Percentiles rank a stretch among this genome's conserved stretches.
These are phyloP conservation scores for Phaeosphaeria sp. DNA, from an alignment of 2,329 filamentous ascomycete species.

Conservation along the genomic window DNA sequence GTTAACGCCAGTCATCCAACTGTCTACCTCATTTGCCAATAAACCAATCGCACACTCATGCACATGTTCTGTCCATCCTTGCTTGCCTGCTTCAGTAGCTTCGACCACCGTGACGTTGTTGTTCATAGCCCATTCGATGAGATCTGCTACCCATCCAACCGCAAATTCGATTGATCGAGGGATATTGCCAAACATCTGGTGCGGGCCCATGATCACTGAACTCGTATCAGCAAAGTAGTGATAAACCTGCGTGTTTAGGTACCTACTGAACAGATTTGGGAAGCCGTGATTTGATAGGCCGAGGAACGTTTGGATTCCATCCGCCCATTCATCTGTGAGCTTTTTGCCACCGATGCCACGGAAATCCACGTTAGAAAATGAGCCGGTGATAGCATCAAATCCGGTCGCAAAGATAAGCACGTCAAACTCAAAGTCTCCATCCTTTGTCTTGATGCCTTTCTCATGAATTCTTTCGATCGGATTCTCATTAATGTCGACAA, in stretches of 20 bases:
- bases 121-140: slow-evolving; percentile 44
- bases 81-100: slow-evolving; percentile 50
- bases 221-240: slow-evolving; percentile 8
- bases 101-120: slow-evolving; percentile 47
- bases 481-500: slow-evolving; percentile 48
- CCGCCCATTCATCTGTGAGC: slow-evolving; percentile 22
- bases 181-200: slow-evolving; percentile 55
- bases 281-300: slow-evolving; percentile 34
- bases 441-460: slow-evolving; percentile 48
- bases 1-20: slow-evolving; percentile 64
- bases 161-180: slow-evolving; percentile 53
- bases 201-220: slow-evolving; percentile 53
- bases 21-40: slow-evolving; percentile 57
- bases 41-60: slow-evolving; percentile 53
- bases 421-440: slow-evolving; percentile 48
- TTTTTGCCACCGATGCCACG: slow-evolving; percentile 17
- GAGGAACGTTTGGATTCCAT: slow-evolving; percentile 34
- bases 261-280: slow-evolving; percentile 37
- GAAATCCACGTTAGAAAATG: slow-evolving; percentile 27
- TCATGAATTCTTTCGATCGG: slow-evolving; percentile 44
- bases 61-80: slow-evolving; percentile 58
- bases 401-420: slow-evolving; percentile 50
- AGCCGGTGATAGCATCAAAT: slow-evolving; percentile 51
- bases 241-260: neutral
- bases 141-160: slow-evolving; percentile 48